Conservation (phyloP, 228 moss, liverwort and hornwort species). For the Sphagnum magellanicum region DNA sequence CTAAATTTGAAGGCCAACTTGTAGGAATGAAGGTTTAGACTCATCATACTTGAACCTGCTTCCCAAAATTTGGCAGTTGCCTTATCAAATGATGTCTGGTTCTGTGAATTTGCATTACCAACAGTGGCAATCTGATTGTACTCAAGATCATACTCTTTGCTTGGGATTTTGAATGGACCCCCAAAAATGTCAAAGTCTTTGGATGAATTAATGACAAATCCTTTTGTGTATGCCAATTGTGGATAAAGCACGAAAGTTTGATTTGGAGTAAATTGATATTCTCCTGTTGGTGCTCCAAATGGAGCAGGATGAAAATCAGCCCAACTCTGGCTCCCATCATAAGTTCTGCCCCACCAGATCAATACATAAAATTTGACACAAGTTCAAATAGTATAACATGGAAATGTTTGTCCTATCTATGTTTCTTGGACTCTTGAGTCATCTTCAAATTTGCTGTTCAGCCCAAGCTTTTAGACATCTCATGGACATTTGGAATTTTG, state of each 20-base stretch:
- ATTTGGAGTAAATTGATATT: conserved; percentile 65
- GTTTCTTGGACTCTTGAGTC: too few relatives aligned
- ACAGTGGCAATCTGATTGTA: conserved; percentile 36
- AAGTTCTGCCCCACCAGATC: conserved; percentile 25
- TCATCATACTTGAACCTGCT: conserved; percentile 54
- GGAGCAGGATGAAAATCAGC: conserved; percentile 53
- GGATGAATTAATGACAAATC: conserved; percentile 37
- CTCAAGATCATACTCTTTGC: conserved; percentile 35
- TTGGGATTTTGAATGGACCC: conserved; percentile 55
- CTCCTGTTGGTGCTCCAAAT: conserved; percentile 48
- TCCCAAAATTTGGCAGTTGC: conserved; percentile 69
- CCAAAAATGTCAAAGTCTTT: conserved; percentile 29
- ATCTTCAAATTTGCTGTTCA: too few relatives aligned
- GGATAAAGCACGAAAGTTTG: conserved; percentile 65
- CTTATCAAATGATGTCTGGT: conserved; percentile 23
- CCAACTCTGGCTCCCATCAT: conserved; percentile 72
- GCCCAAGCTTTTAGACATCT: too few relatives aligned
- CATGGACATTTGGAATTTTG: too few relatives aligned
- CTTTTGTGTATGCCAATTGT: conserved; percentile 42
- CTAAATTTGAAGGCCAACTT: too few relatives aligned
- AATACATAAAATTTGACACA: too few relatives aligned
- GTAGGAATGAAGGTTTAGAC: background rate
- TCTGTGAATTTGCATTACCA: conserved; percentile 61
- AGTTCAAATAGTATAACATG: too few relatives aligned
- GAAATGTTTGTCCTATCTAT: too few relatives aligned